Base-by-base conservation (phyloP, 306 rosid genomes). In the Potentilla sterilis region DNA sequence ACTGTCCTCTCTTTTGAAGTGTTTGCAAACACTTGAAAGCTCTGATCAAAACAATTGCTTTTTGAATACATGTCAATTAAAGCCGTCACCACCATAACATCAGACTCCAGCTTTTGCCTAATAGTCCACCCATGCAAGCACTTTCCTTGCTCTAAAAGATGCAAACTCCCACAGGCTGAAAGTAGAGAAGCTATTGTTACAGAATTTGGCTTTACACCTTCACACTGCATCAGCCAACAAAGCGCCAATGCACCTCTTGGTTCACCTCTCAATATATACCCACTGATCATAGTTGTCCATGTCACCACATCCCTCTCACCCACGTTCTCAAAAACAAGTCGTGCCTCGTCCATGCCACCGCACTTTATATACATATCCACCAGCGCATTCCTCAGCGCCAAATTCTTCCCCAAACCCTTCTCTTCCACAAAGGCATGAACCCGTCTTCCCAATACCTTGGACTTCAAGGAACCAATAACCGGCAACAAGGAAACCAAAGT, bases 351-450 rank as follows among this genome's bases (percentile, higher is more conserved):
- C 90, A 90, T 87, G 77, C 58, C 57, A 55, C 90, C 90, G 77
- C 97, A 91, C 85, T 88, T 88, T 9, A 85, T 86, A 82, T 90
- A 91, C 96, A 91, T 91, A 77, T 90, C 98, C 83, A 94, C 73
- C 85, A 89, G 46, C 2, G 96, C 96, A 84, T 94, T 94, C 74
- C 75, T 69, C 37, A 82, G 86, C 9, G 35, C 81, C 54, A 90
- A 65, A 63, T 77, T 88, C 67, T 77, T 85, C 85, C 84, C 82
- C 67, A 88, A 86, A 61, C 88, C 88, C 70, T 75, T 89, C 75
- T 88, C 87, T 12, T 79, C 67, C n/a, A 81, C 87, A 42, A 94
- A 58, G 15, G 78, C 76, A 43, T 81, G 90, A 83, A 94, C 83
- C 82, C 79, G 68, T 74, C 81, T 90, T 71, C 98, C 96, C 71